Conservation (phyloP, 148 eudicot genomes). For the Rhododendron ovatum region DNA sequence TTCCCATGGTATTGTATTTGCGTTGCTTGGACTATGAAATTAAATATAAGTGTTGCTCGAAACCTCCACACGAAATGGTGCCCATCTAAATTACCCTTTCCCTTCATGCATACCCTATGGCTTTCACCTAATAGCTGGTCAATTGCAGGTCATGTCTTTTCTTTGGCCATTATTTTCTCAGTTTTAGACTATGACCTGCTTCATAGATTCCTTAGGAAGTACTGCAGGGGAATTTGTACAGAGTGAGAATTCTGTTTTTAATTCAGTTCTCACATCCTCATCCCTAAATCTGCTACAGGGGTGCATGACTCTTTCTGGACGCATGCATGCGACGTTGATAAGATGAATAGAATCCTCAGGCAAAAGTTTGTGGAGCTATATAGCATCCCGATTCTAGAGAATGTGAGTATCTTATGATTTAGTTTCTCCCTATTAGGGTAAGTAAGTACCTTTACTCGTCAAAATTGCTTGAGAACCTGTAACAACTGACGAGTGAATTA, state of each 20-base stretch:
- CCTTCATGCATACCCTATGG: background rate
- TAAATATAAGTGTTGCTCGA: background rate
- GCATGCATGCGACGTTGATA: conserved; percentile 85
- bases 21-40: background rate
- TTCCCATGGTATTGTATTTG: background rate
- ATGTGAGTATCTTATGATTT: background rate
- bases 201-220: background rate
- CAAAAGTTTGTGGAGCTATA: conserved; percentile 9
- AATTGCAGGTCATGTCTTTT: background rate
- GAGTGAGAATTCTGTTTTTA: background rate
- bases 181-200: background rate
- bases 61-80: background rate
- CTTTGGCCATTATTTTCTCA: background rate
- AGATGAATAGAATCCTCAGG: conserved; percentile 58
- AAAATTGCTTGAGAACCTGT: background rate
- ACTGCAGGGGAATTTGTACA: background rate
- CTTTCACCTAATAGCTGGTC: background rate
- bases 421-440: background rate
- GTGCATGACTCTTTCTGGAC: conserved; percentile 98
- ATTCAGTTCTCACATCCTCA: background rate
- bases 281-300: conserved; percentile 39
- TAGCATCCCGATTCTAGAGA: background rate
- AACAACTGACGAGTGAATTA: background rate
- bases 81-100: background rate
- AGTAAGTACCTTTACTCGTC: background rate